phyloP scores from a whole-genome alignment of 2,329 filamentous ascomycete genomes.

The Lachnum nothofagi region DNA sequence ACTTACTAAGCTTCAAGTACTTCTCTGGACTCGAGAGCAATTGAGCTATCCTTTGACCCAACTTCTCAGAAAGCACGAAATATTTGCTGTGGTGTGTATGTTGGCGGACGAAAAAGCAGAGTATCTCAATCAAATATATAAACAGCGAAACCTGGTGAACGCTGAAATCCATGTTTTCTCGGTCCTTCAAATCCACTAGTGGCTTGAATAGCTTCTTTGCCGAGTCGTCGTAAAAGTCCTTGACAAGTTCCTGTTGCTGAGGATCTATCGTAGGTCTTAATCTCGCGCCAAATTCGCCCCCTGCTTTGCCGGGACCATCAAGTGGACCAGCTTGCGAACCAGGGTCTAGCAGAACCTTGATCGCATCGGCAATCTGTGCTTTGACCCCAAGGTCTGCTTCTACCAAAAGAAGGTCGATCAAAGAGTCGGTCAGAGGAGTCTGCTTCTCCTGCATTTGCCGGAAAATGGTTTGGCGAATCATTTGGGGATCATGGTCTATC shows the following conservation, averaged over 20 bases:
- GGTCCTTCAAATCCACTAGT: slow-evolving; percentile 70
- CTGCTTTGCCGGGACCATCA: slow-evolving; percentile 57
- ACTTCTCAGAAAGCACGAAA: slow-evolving; percentile 75
- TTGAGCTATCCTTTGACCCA: slow-evolving; percentile 74
- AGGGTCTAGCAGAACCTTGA: slow-evolving; percentile 86
- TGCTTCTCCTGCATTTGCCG: slow-evolving; percentile 85
- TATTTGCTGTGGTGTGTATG: slow-evolving; percentile 82
- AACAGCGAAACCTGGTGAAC: slow-evolving; percentile 87
- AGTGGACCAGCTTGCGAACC: slow-evolving; percentile 54
- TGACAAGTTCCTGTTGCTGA: slow-evolving; percentile 79
- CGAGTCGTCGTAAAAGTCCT: slow-evolving; percentile 83
- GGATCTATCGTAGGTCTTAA: slow-evolving; percentile 56
- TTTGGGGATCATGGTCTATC: slow-evolving; percentile 90
- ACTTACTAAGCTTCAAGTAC: slow-evolving; percentile 80
- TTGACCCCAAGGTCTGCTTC: slow-evolving; percentile 93
- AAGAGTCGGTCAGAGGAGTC: slow-evolving; percentile 78
- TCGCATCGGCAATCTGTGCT: slow-evolving; percentile 88
- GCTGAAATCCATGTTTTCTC: slow-evolving; percentile 63
- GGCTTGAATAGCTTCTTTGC: slow-evolving; percentile 82
- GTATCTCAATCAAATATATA: slow-evolving; percentile 83
- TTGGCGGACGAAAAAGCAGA: slow-evolving; percentile 89
- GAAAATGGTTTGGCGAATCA: slow-evolving; percentile 91
- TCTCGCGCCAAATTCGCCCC: slow-evolving; percentile 64
- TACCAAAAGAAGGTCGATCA: slow-evolving; percentile 85
- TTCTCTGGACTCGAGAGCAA: slow-evolving; percentile 81